phyloP scores from a whole-genome alignment of 345 rosid genomes.

The Linum usitatissimum region DNA sequence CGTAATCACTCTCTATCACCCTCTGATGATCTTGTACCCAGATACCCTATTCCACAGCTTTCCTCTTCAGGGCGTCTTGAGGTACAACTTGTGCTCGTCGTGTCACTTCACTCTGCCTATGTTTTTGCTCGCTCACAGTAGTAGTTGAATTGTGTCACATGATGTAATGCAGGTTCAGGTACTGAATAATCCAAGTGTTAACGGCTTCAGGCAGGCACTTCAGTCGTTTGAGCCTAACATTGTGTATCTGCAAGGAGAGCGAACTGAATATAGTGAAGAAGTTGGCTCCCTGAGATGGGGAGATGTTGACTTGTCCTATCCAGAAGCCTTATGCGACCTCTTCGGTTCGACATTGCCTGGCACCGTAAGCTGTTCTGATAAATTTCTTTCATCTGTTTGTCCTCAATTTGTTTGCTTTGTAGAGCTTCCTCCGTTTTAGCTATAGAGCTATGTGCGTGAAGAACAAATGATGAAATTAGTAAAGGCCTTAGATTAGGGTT shows the following conservation, averaged over 20 bases:
- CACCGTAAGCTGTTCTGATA: conserved; percentile 48
- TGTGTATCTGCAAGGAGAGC: conserved; percentile 81
- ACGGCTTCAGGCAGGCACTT: conserved; percentile 52
- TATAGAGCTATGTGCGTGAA: background rate
- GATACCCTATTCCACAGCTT: conserved; percentile 74
- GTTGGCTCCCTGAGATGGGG: conserved; percentile 56
- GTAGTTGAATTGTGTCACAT: conserved; percentile 4
- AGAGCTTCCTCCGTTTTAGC: background rate
- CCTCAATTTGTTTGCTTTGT: background rate
- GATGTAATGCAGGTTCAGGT: conserved; percentile 58
- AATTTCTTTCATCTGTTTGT: conserved; percentile 6
- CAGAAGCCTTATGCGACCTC: conserved; percentile 56
- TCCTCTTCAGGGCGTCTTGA: conserved; percentile 79
- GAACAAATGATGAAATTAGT: background rate
- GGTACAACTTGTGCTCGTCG: conserved; percentile 26
- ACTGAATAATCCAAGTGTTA: conserved; percentile 56
- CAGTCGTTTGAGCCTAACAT: conserved; percentile 53
- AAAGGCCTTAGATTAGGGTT: background rate
- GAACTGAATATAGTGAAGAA: conserved; percentile 51
- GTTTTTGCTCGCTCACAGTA: background rate
- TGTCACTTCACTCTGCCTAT: conserved; percentile 7
- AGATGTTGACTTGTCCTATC: conserved; percentile 54
- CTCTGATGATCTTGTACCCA: conserved; percentile 33
- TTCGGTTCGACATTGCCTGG: conserved; percentile 72
- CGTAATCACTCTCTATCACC: conserved; percentile 28